Base-by-base conservation (phyloP, 2,329 filamentous ascomycete species). In the Bipolaris bicolor region DNA sequence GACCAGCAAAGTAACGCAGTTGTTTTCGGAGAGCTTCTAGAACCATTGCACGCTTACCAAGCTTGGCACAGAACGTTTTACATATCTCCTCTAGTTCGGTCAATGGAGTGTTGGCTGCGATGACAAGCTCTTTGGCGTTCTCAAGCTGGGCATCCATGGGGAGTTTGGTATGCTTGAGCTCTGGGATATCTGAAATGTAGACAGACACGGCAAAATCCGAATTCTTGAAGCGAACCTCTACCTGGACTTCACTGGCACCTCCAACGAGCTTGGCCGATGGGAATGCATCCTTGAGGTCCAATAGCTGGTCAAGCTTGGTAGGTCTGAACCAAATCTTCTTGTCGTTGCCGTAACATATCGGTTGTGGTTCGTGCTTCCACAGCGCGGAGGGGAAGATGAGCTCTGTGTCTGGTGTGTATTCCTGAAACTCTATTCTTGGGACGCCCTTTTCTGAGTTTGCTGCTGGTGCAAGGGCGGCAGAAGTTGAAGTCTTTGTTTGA, bases 201-300 rank as follows among this genome's bases (percentile, higher is more conserved):
- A 98, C 90, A 0, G 92, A 97, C 0, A 92, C 87, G 0, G 90
- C 88, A 71, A 97, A 98, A 66, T 92, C 86, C 76, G 96, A 86
- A 2, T 90, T 91, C 79, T 98, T 98, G 84, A 98, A 98, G 74
- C 96, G 96, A 77, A 96, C 90, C 76, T 98, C 94, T 53, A 98
- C 97, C 77, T 98, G 94, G 0, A 94, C 97, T 77, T 98, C 94
- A 11, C 92, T 96, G 71, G 92, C 96, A 59, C 94, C 94, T 43
- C 92, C 93, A 50, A 98, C 95, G 56, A 98, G 87, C 77, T 98
- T 98, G 5, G 93, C 92, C n/a, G 88, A 87, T 0, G 94, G 94
- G 62, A 91, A 89, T 0, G 86, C 87, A 66, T 84, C 86, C 80
- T 97, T 98, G 77, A 98, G 92, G 71, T 96, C 88, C 13, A 97